A percentile compares a stretch with the other conserved stretches of the same genome.
phyloP scores from a whole-genome alignment of 2,329 filamentous ascomycete species.

The Coniochaeta sp. region DNA sequence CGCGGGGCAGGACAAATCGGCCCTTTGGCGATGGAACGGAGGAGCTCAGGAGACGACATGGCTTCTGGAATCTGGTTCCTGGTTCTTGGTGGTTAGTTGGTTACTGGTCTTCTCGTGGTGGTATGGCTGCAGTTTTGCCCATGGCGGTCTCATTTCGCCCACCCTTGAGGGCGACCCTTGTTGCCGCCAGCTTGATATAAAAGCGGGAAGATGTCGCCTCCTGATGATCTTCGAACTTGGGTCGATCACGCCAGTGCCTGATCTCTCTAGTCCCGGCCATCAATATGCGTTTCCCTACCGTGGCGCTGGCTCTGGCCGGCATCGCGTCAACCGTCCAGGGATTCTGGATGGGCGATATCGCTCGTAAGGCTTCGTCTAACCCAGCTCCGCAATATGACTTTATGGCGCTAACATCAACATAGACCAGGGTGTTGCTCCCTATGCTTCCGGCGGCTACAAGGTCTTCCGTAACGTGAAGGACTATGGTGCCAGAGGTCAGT shows the following conservation, averaged over 20 bases:
- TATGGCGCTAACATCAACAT: slow-evolving; percentile 2
- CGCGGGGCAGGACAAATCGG: neutral
- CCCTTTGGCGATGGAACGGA: slow-evolving; percentile 1
- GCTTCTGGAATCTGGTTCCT: neutral
- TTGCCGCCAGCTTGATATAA: neutral
- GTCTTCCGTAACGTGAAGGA: slow-evolving; percentile 41
- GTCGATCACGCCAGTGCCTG: neutral
- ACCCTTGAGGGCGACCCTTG: neutral
- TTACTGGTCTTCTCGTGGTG: neutral
- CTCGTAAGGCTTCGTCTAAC: slow-evolving; percentile 14
- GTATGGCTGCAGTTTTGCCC: neutral
- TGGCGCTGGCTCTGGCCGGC: slow-evolving; percentile 20
- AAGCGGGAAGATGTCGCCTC: neutral
- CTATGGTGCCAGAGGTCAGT: slow-evolving; percentile 34
- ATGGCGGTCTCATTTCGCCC: neutral
- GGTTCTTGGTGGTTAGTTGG: neutral
- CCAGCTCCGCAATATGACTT: too few relatives aligned
- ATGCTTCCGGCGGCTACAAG: slow-evolving; percentile 29
- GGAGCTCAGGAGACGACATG: neutral
- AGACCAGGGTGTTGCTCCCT: slow-evolving; percentile 37
- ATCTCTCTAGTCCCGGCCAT: neutral
- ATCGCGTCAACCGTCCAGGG: slow-evolving; percentile 17
- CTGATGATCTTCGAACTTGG: neutral
- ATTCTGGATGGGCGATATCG: slow-evolving; percentile 24
- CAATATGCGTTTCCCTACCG: slow-evolving; percentile 18